Conservation (phyloP, 768 basidiomycete species). For the Termitomyces sp. region DNA sequence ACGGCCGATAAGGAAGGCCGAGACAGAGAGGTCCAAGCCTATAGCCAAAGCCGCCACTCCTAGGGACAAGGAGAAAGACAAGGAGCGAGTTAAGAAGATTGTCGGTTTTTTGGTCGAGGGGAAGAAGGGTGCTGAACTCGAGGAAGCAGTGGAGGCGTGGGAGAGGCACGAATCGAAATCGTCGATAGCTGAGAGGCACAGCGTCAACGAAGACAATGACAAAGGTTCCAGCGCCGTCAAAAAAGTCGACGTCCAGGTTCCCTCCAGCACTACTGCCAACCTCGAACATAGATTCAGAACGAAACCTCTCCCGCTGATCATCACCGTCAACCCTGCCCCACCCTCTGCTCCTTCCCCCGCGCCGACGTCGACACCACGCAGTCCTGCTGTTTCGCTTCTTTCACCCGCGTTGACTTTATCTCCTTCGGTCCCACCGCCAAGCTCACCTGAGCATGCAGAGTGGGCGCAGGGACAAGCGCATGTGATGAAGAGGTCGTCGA, state of each 20-base stretch:
- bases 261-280: background rate
- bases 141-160: conserved; percentile 59
- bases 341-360: background rate
- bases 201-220: background rate
- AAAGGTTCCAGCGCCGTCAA: background rate
- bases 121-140: conserved; percentile 58
- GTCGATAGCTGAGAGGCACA: background rate
- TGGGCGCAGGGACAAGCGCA: background rate
- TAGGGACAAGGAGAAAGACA: background rate
- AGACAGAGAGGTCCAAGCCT: background rate
- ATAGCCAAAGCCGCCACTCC: background rate
- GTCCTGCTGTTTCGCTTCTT: background rate
- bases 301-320: background rate
- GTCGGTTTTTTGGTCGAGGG: conserved; percentile 64
- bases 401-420: background rate
- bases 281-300: background rate
- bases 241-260: background rate
- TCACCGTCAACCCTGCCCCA: background rate
- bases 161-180: conserved; percentile 19
- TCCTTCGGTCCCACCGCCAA: background rate
- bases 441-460: background rate
- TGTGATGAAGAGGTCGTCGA: background rate
- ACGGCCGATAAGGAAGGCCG: conserved; percentile 13
- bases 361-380: background rate
- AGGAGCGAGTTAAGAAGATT: conserved; percentile 58